These are phyloP conservation scores for Sarcodon aspratus DNA, from an alignment of 768 basidiomycete species.

Conservation along the genomic window DNA sequence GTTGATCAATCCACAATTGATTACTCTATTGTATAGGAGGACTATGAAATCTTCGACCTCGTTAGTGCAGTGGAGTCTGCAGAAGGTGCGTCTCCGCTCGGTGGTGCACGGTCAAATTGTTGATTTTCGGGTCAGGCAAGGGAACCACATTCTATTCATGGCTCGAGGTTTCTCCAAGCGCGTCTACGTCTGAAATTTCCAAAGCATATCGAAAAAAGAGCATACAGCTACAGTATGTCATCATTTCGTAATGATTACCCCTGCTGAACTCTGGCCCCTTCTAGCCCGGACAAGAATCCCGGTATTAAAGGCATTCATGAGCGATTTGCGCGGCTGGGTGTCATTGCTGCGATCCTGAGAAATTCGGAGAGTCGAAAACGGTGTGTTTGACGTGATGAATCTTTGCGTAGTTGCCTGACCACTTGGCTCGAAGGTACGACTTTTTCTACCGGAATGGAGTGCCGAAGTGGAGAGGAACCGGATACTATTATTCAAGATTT, in stretches of 20 bases:
- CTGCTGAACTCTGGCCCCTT: background rate
- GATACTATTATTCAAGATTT: conserved; percentile 95
- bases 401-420: conserved; percentile 1
- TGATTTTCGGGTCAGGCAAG: conserved; percentile 36
- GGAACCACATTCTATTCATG: conserved; percentile 95
- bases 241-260: background rate
- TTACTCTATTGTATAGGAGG: conserved; percentile 43
- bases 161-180: conserved; percentile 70
- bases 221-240: conserved; percentile 74
- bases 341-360: conserved; percentile 73
- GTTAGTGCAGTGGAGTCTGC: conserved; percentile 69
- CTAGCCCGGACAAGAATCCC: conserved; percentile 93
- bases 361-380: conserved; percentile 66
- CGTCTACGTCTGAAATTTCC: conserved; percentile 64
- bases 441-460: conserved; percentile 98
- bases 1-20: background rate
- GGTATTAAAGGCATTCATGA: conserved; percentile 74
- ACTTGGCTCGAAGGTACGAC: conserved; percentile 46
- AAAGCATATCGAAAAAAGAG: conserved; percentile 91
- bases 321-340: conserved; percentile 84
- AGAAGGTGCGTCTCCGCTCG: conserved; percentile 43
- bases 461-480: conserved; percentile 91
- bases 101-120: background rate
- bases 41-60: conserved; percentile 94
- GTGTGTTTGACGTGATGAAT: conserved; percentile 27